Evolutionary conservation across 768 basidiomycete genomes (phyloP).

Genomic region (Lyophyllum semitale): DNA sequence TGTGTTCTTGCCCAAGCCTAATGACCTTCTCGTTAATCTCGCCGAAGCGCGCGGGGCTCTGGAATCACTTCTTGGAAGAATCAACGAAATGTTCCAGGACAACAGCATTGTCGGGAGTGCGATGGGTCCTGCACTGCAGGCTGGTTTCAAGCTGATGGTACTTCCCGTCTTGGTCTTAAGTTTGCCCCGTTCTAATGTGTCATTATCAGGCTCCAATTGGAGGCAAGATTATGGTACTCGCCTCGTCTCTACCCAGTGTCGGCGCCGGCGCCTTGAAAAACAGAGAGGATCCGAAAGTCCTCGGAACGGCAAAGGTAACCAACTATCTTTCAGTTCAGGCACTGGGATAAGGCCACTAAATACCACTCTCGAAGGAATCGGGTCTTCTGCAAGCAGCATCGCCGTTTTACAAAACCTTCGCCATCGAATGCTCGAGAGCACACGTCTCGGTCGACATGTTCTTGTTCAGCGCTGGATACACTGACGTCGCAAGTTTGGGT

Average conservation of each 20-base stretch:
- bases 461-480: constrained; percentile 91
- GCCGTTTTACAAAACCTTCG: constrained; percentile 97
- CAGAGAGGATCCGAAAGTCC: constrained; percentile 93
- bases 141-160: constrained; percentile 94
- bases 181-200: not conserved
- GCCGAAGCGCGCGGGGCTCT: constrained; percentile 79
- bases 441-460: constrained; percentile 99
- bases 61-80: constrained; percentile 77
- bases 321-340: not conserved
- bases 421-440: constrained; percentile 95
- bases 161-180: constrained; percentile 10
- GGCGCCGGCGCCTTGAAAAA: constrained; percentile 94
- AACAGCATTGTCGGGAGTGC: constrained; percentile 92
- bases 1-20: constrained; percentile 96
- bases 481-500: constrained; percentile 95
- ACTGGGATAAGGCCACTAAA: not conserved
- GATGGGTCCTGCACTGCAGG: constrained; percentile 91
- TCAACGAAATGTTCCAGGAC: constrained; percentile 99
- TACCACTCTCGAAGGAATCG: constrained; percentile 63
- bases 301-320: constrained; percentile 88
- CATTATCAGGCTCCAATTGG: constrained; percentile 78
- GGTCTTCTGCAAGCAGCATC: constrained; percentile 90
- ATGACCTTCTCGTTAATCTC: constrained; percentile 93
- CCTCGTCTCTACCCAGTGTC: constrained; percentile 82
- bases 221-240: constrained; percentile 89